phyloP scores from a whole-genome alignment of 257 asterid species.

The Linderniella brevidens region DNA sequence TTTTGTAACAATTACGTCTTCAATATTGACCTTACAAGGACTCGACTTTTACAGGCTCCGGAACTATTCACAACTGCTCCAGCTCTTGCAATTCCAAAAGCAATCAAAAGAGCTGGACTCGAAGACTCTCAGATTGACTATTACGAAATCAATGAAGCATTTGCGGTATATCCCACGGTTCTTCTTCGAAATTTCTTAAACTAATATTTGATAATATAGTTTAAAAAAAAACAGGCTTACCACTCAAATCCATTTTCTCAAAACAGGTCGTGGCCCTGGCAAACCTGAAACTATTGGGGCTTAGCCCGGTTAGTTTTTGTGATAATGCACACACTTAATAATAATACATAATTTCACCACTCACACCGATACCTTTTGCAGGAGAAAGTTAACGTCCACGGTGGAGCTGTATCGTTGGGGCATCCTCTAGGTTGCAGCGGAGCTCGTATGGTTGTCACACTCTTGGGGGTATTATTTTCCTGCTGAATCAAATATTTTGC shows the following conservation, averaged over 20 bases:
- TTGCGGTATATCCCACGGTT: slow-evolving; percentile 37
- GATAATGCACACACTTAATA: too few species aligned
- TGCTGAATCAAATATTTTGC: neutral
- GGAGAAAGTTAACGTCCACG: slow-evolving; percentile 83
- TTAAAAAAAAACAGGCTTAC: slow-evolving; percentile 3
- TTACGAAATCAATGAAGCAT: slow-evolving; percentile 95
- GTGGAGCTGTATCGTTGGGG: slow-evolving; percentile 95
- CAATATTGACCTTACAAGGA: slow-evolving; percentile 6
- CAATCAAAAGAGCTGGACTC: slow-evolving; percentile 66
- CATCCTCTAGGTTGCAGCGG: slow-evolving; percentile 99
- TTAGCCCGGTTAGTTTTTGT: slow-evolving; percentile 45
- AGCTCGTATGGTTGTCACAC: slow-evolving; percentile 90
- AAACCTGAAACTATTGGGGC: slow-evolving; percentile 74
- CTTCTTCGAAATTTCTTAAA: neutral
- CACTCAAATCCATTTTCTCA: slow-evolving; percentile 8
- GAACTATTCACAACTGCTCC: slow-evolving; percentile 92
- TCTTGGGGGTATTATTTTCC: slow-evolving; percentile 56
- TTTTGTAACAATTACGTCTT: too few species aligned
- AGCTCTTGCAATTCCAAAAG: slow-evolving; percentile 92
- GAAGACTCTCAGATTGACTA: slow-evolving; percentile 76
- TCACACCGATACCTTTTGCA: slow-evolving; percentile 14
- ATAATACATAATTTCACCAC: too few species aligned
- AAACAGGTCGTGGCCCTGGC: slow-evolving; percentile 93
- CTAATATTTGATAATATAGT: neutral
- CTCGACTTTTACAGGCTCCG: slow-evolving; percentile 54